Evolutionary conservation across 2,329 filamentous ascomycete genomes (phyloP).

Genomic region (Hirsutella thompsonii): DNA sequence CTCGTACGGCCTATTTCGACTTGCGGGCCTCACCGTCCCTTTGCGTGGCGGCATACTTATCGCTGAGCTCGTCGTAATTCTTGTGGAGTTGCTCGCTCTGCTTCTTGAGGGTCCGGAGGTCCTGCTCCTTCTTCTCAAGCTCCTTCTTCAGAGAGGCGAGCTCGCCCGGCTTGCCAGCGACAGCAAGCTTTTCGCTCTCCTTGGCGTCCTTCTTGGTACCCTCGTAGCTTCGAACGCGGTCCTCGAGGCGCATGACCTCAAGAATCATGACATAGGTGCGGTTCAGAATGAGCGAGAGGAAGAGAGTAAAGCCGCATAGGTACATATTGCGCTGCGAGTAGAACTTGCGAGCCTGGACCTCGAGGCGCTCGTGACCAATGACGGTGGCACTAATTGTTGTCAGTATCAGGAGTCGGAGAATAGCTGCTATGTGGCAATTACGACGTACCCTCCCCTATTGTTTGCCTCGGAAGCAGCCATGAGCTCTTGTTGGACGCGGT

Average conservation of each 20-base stretch:
- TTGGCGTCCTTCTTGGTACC: constrained; percentile 40
- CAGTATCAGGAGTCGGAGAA: no score
- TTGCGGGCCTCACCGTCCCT: constrained; percentile 43
- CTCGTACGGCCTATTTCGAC: constrained; percentile 17
- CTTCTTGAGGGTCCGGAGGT: constrained; percentile 83
- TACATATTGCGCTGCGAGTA: constrained; percentile 99
- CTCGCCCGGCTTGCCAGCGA: constrained; percentile 63
- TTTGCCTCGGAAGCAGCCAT: constrained; percentile 51
- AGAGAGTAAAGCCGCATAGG: constrained; percentile 97
- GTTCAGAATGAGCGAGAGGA: constrained; percentile 97
- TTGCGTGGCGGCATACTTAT: constrained; percentile 57
- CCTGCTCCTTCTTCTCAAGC: constrained; percentile 66
- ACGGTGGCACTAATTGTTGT: constrained; percentile 42
- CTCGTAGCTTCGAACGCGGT: constrained; percentile 77
- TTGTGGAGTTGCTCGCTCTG: constrained; percentile 71
- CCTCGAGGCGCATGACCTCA: constrained; percentile 81
- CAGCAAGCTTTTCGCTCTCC: constrained; percentile 57
- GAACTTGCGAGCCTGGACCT: constrained; percentile 98
- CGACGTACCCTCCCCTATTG: constrained; percentile 31
- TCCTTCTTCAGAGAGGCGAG: constrained; percentile 57
- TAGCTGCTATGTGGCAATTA: no score
- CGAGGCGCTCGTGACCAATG: constrained; percentile 87
- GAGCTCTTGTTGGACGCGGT: constrained; percentile 88
- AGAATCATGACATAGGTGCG: constrained; percentile 97
- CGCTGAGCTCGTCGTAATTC: constrained; percentile 77